These are phyloP conservation scores for Leishmania mexicana DNA, from an alignment of 208 protist species.

Conservation along the genomic window DNA sequence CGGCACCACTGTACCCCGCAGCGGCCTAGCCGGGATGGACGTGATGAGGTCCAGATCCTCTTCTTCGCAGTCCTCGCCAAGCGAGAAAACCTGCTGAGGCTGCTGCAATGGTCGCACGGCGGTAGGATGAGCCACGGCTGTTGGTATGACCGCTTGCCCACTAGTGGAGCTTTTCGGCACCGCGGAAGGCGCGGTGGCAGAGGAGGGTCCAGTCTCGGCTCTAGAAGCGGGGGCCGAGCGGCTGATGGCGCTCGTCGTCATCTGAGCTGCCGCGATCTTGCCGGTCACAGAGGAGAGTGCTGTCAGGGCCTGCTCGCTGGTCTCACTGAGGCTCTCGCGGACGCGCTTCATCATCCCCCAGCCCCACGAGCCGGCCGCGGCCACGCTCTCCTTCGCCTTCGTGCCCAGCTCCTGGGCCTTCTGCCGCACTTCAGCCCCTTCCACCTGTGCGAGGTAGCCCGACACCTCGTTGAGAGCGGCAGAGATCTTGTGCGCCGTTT, in stretches of 20 bases:
- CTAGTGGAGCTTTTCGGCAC: slow-evolving; percentile 21
- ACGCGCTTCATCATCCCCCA: slow-evolving; percentile 54
- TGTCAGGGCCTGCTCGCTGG: slow-evolving; percentile 22
- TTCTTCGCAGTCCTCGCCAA: slow-evolving; percentile 55
- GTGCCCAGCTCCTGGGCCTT: slow-evolving; percentile 52
- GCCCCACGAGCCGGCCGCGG: slow-evolving; percentile 70
- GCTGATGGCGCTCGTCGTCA: background rate
- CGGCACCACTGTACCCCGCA: slow-evolving; percentile 18
- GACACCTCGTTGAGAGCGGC: slow-evolving; percentile 37
- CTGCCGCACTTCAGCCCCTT: slow-evolving; percentile 42
- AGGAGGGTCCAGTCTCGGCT: background rate
- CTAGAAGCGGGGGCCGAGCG: slow-evolving; percentile 26
- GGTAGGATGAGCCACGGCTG: slow-evolving; percentile 1
- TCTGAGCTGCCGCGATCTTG: background rate
- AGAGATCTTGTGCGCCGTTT: slow-evolving; percentile 21
- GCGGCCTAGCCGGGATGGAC: slow-evolving; percentile 31
- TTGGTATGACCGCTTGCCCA: slow-evolving; percentile 28
- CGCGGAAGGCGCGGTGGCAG: background rate
- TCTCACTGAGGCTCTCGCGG: slow-evolving; percentile 48
- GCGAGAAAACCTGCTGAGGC: slow-evolving; percentile 46
- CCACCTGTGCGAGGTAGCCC: slow-evolving; percentile 21
- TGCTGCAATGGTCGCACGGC: background rate
- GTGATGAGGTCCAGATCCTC: slow-evolving; percentile 83
- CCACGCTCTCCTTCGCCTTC: slow-evolving; percentile 53
- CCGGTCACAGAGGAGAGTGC: slow-evolving; percentile 5